Evolutionary conservation across 1,139 yeast species (phyloP).

Genomic region (Yamadazyma atmosphaerica): DNA sequence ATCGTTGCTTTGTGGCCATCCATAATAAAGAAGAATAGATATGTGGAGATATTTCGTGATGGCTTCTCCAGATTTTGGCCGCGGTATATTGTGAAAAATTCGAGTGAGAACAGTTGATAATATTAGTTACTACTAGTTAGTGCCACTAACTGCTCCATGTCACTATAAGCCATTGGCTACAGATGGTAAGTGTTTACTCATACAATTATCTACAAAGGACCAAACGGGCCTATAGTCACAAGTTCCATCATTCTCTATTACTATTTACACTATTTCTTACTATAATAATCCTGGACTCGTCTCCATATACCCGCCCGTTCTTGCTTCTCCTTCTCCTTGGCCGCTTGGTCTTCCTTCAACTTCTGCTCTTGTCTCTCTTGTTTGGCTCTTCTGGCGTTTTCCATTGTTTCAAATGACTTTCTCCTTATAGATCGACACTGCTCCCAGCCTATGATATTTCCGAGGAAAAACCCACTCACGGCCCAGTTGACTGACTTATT

Average conservation of each 20-base stretch:
- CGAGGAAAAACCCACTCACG: constrained; percentile 75
- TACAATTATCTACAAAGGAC: too few species aligned
- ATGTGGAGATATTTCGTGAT: background rate
- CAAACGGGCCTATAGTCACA: too few species aligned
- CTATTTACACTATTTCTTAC: constrained; percentile 11
- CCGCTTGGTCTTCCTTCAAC: constrained; percentile 21
- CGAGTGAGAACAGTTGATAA: too few species aligned
- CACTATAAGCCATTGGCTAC: too few species aligned
- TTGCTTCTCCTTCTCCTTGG: constrained; percentile 23
- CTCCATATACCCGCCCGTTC: constrained; percentile 32
- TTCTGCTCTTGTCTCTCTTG: constrained; percentile 35
- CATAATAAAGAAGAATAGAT: constrained; percentile 25
- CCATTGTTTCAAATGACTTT: constrained; percentile 60
- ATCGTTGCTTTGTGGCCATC: constrained; percentile 37
- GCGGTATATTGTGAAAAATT: too few species aligned
- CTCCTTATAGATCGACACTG: constrained; percentile 78
- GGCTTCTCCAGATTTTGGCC: constrained; percentile 18
- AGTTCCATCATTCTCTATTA: too few species aligned
- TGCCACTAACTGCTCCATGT: too few species aligned
- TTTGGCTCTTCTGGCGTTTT: constrained; percentile 56
- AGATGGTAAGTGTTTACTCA: too few species aligned
- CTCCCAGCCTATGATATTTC: constrained; percentile 88
- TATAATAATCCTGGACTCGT: constrained; percentile 18
- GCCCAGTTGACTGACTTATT: constrained; percentile 77
- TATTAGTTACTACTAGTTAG: too few species aligned